A percentile compares a stretch with the other conserved stretches of the same genome.
These are phyloP conservation scores for Corrigiola litoralis DNA, from an alignment of 179 eudicot species.

Conservation along the genomic window DNA sequence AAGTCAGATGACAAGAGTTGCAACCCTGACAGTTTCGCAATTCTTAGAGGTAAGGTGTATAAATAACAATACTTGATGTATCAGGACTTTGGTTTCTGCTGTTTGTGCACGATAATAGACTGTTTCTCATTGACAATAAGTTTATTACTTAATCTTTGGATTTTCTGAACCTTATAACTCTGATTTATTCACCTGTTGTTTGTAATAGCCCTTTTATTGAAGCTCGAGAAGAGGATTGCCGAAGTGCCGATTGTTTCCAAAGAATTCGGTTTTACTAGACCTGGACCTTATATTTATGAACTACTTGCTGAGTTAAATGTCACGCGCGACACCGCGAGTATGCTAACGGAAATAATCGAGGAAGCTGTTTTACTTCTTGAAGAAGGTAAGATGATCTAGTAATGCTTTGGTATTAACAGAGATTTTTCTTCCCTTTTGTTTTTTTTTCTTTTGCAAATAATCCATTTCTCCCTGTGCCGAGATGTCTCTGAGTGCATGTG, in stretches of 20 bases:
- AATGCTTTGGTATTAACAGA: too few relatives aligned
- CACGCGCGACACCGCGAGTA: slow-evolving; percentile 50
- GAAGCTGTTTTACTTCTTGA: slow-evolving; percentile 81
- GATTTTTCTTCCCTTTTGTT: too few relatives aligned
- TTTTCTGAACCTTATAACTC: slow-evolving; percentile 3
- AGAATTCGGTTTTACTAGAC: slow-evolving; percentile 89
- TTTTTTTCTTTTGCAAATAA: too few relatives aligned
- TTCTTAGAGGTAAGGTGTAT: slow-evolving; percentile 70
- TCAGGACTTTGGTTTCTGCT: slow-evolving; percentile 12
- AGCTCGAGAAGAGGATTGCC: slow-evolving; percentile 90
- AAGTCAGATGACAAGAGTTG: slow-evolving; percentile 59
- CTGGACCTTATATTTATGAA: slow-evolving; percentile 92
- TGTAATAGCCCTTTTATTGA: slow-evolving; percentile 76
- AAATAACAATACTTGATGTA: slow-evolving; percentile 3
- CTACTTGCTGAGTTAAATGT: slow-evolving; percentile 77
- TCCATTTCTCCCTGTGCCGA: neutral
- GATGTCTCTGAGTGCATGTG: neutral
- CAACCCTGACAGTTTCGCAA: slow-evolving; percentile 84
- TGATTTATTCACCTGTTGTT: slow-evolving; percentile 1
- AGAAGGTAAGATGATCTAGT: slow-evolving; percentile 67
- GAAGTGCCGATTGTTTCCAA: slow-evolving; percentile 80
- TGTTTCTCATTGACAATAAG: neutral
- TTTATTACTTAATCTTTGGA: neutral
- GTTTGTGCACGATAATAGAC: too few relatives aligned
- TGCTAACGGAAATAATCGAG: slow-evolving; percentile 68